Evolutionary conservation across 2,329 filamentous ascomycete genomes (phyloP).

Genomic region (Exophiala lecanii-corni): DNA sequence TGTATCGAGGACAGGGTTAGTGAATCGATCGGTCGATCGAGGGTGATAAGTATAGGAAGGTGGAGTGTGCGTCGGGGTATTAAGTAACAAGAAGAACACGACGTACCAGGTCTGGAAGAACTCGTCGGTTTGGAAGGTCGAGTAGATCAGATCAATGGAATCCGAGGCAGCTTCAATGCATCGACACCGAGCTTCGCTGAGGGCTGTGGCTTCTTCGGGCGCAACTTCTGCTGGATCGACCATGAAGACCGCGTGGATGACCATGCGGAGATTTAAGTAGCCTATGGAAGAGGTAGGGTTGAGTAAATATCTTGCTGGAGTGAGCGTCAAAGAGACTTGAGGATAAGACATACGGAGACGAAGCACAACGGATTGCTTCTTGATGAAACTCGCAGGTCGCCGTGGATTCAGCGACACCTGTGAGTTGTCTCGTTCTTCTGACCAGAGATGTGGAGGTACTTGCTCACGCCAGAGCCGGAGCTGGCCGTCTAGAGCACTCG

Average conservation of each 20-base stretch:
- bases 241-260: slow-evolving; percentile 34
- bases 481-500: slow-evolving; percentile 35
- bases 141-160: slow-evolving; percentile 38
- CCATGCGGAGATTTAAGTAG: slow-evolving; percentile 40
- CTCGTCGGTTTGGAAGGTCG: slow-evolving; percentile 36
- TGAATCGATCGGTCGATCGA: background rate
- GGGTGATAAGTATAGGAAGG: too few relatives aligned
- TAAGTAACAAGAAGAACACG: background rate
- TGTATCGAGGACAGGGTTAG: background rate
- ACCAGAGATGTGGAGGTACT: slow-evolving; percentile 32
- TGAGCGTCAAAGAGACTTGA: too few relatives aligned
- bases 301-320: too few relatives aligned
- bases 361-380: slow-evolving; percentile 37
- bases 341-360: slow-evolving; percentile 30
- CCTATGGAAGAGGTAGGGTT: slow-evolving; percentile 16
- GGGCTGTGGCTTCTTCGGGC: slow-evolving; percentile 31
- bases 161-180: slow-evolving; percentile 34
- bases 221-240: slow-evolving; percentile 13
- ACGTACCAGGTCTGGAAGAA: slow-evolving; percentile 40
- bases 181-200: slow-evolving; percentile 28
- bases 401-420: slow-evolving; percentile 34
- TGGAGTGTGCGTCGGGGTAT: background rate
- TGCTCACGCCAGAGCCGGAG: slow-evolving; percentile 34
- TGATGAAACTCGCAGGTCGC: slow-evolving; percentile 29
- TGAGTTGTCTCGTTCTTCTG: slow-evolving; percentile 23